Percentiles rank a stretch among this genome's conserved stretches.
phyloP scores from a whole-genome alignment of 805 yeast genomes.

The Pichia paraexigua region DNA sequence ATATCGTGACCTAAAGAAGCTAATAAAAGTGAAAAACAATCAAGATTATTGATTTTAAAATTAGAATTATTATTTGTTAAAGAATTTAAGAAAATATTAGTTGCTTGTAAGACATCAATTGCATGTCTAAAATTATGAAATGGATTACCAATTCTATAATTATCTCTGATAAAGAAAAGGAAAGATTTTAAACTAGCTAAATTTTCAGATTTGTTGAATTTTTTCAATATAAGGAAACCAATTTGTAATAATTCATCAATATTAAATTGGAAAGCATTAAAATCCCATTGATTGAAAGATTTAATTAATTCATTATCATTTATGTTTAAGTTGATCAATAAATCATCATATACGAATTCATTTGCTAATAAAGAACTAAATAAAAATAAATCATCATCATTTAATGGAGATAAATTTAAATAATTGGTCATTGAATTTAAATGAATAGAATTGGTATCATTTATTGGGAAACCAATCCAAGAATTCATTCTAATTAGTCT shows the following conservation, averaged over 20 bases:
- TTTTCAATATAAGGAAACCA: constrained; percentile 43
- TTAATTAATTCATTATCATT: constrained; percentile 19
- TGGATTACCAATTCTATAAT: constrained; percentile 78
- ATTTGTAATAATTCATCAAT: constrained; percentile 61
- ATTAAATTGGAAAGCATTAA: constrained; percentile 58
- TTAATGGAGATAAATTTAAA: constrained; percentile 3
- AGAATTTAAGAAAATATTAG: constrained; percentile 48
- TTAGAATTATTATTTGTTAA: constrained; percentile 8
- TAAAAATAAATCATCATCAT: constrained; percentile 3
- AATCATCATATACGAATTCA: constrained; percentile 23
- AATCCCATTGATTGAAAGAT: constrained; percentile 53
- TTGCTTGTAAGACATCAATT: constrained; percentile 89
- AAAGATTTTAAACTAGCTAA: constrained; percentile 25
- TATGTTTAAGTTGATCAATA: constrained; percentile 18
- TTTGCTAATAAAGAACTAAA: constrained; percentile 18
- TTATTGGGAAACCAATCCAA: constrained; percentile 32
- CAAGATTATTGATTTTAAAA: constrained; percentile 19
- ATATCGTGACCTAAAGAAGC: constrained; percentile 93
- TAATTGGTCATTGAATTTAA: constrained; percentile 32
- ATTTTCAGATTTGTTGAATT: constrained; percentile 11
- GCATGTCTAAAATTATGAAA: constrained; percentile 97
- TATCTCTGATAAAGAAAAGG: constrained; percentile 60
- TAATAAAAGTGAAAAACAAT: constrained; percentile 54
- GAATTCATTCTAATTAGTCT: constrained; percentile 32
- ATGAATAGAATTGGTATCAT: constrained; percentile 15